A percentile compares a stretch with the other conserved stretches of the same genome.
phyloP scores from a whole-genome alignment of 2,329 filamentous ascomycete species.

The Pezicula neosporulosa region DNA sequence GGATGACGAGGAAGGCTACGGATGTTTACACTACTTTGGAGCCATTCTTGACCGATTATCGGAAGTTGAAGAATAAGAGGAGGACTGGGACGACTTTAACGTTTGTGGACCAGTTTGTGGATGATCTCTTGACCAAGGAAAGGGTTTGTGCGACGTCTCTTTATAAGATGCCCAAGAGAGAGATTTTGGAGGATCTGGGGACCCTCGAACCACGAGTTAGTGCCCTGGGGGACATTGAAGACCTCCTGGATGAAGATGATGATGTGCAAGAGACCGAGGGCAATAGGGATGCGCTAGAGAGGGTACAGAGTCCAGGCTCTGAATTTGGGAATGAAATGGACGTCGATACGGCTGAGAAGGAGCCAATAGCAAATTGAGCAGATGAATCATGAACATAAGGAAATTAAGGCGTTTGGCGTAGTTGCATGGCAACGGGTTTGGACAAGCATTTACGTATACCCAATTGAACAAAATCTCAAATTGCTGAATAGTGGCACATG shows the following conservation, averaged over 20 bases:
- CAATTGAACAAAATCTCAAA: neutral
- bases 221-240: conserved; percentile 76
- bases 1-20: conserved; percentile 77
- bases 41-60: conserved; percentile 74
- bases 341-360: neutral
- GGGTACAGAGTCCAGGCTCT: neutral
- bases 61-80: conserved; percentile 78
- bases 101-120: conserved; percentile 87
- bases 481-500: too few species aligned
- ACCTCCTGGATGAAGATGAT: conserved; percentile 47
- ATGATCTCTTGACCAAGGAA: conserved; percentile 85
- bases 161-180: conserved; percentile 84
- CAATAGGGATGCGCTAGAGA: neutral
- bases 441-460: neutral
- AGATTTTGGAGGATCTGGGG: conserved; percentile 84
- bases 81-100: conserved; percentile 74
- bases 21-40: conserved; percentile 80
- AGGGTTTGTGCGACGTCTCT: conserved; percentile 87
- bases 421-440: neutral
- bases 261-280: neutral
- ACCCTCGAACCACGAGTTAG: conserved; percentile 82
- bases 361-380: neutral
- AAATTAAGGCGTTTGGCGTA: neutral
- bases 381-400: neutral
- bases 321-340: neutral